phyloP scores from a whole-genome alignment of 305 asterid species.

The Plantago coronopus region DNA sequence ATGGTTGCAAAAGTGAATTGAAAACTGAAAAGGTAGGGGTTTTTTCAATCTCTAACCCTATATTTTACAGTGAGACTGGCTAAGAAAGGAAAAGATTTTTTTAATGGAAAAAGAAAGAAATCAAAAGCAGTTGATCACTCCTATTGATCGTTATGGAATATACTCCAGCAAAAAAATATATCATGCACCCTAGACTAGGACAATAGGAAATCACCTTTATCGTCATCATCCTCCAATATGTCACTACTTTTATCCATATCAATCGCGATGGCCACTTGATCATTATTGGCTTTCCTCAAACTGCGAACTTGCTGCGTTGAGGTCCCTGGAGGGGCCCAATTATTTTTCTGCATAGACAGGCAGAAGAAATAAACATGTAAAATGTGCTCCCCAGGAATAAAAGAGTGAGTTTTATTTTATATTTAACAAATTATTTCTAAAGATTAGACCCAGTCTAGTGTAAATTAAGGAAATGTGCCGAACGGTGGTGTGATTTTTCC shows the following conservation, averaged over 20 bases:
- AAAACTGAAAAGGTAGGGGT: no score
- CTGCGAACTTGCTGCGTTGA: conserved; percentile 85
- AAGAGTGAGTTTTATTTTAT: no score
- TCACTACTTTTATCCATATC: conserved; percentile 61
- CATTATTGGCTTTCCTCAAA: conserved; percentile 75
- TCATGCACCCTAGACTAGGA: no score
- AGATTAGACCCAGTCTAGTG: neutral
- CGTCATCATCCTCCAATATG: conserved; percentile 70
- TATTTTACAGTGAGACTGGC: no score
- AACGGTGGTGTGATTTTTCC: neutral
- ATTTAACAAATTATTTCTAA: no score
- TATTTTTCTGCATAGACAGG: conserved; percentile 55
- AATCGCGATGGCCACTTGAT: conserved; percentile 87
- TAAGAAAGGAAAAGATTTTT: no score
- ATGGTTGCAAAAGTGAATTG: no score
- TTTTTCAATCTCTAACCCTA: no score
- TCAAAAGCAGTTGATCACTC: no score
- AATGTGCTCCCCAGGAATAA: neutral
- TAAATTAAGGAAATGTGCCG: neutral
- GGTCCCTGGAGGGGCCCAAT: conserved; percentile 58
- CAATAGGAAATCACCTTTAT: conserved; percentile 57
- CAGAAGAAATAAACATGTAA: conserved; percentile 23
- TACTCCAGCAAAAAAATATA: no score
- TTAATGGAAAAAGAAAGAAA: no score
- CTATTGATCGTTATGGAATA: no score